phyloP scores from a whole-genome alignment of 1,284 basidiomycete genomes.

The Dichomitus squalens region DNA sequence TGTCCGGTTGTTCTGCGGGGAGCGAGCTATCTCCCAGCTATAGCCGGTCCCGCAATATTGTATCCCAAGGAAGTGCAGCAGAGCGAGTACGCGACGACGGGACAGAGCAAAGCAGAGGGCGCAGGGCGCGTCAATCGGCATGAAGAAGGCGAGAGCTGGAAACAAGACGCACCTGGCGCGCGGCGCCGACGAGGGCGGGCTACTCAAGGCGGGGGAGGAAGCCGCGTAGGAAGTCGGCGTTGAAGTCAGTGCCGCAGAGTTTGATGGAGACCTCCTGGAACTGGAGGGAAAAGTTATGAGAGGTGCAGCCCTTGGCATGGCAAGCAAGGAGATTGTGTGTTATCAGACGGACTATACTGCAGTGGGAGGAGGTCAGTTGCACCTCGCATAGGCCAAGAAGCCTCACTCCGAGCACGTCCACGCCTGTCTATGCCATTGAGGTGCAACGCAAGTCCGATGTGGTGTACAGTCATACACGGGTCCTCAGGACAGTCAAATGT shows the following conservation, averaged over 20 bases:
- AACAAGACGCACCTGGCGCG: slow-evolving; percentile 63
- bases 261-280: slow-evolving; percentile 87
- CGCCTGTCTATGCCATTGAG: too few relatives aligned
- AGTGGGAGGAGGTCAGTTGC: too few relatives aligned
- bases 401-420: too few relatives aligned
- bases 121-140: too few relatives aligned
- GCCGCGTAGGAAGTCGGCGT: slow-evolving; percentile 83
- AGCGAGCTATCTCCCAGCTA: slow-evolving; percentile 87
- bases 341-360: slow-evolving; percentile 96
- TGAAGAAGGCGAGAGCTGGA: too few relatives aligned
- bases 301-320: slow-evolving; percentile 90
- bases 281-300: slow-evolving; percentile 91
- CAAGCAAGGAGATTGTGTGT: slow-evolving; percentile 98
- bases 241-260: slow-evolving; percentile 85
- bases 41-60: not conserved
- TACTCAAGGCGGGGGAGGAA: slow-evolving; percentile 91
- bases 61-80: too few relatives aligned
- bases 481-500: too few relatives aligned
- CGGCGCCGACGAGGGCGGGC: slow-evolving; percentile 84
- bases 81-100: too few relatives aligned
- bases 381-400: too few relatives aligned
- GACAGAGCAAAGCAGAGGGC: too few relatives aligned
- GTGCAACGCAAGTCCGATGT: slow-evolving; percentile 19
- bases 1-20: slow-evolving; percentile 79
- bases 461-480: slow-evolving; percentile 26